Base-by-base conservation (phyloP, 139 green algal genomes). In the Coelastrella sp. region DNA sequence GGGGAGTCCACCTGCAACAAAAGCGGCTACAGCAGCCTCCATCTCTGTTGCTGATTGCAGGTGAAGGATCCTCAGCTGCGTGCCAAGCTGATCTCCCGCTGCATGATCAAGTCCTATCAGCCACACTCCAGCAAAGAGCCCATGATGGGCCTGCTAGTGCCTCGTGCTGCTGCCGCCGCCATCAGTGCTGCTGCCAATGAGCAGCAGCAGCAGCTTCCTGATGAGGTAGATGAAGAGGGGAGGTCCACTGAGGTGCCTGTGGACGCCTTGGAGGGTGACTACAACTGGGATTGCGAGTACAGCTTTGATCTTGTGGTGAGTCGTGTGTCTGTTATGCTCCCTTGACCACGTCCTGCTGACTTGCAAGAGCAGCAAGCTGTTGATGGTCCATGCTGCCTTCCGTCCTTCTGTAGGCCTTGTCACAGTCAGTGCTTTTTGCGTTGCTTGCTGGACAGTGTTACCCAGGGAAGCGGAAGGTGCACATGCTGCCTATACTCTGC, bases 281-380 rank as follows among this genome's bases (percentile, higher is more conserved):
- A 90, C 75, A 84, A 35, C 60, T 90, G 86, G 86, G 86, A 90
- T 75, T 83, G 75, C 73, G 86, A 90, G 75, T 90, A 90, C 86
- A 83, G 58, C 86, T 90, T 83, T 17, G 75, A 84, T 59, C 86
- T 84, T 17, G 4, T 65, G 6, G 85, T 89, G 73, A 83, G 85
- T 59, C 56, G 1, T 49, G 35, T 49, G 35, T 17, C 8, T 14
- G 4, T 49, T 49, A 49, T 49, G 35, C 35, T 1, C 3, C 35
- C 35, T 49, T 5, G 1, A 49, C 35, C 1, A 49, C 35, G 35
- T 49, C 35, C 35, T 49, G 35, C 35, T 49, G 35, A 49, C 35
- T 49, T 49, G 3, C 35, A 49, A 49, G 35, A 49, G 35, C 35
- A 49, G 35, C 35, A 49, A 49, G 35, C 35, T 49, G 35, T 49